Conservation (phyloP, 768 basidiomycete genomes). For the Crassisporium funariophilum region DNA sequence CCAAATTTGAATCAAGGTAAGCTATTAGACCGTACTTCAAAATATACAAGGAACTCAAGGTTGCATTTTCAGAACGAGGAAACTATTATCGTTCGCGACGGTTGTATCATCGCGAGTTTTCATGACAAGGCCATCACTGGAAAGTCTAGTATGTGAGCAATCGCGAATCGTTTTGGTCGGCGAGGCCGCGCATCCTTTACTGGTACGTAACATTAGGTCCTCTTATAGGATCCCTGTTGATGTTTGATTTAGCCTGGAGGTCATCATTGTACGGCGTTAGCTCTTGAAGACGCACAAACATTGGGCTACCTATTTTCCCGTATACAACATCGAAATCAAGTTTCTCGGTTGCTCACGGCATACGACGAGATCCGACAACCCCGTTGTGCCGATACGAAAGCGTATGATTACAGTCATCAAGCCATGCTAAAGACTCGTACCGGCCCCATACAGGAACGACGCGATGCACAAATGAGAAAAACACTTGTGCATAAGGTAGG, state of each 20-base stretch:
- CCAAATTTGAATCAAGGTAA: conserved; percentile 39
- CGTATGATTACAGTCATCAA: conserved; percentile 48
- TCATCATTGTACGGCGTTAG: conserved; percentile 51
- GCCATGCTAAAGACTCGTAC: conserved; percentile 43
- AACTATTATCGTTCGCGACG: conserved; percentile 33
- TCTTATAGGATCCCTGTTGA: background rate
- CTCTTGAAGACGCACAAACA: conserved; percentile 64
- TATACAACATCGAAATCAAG: conserved; percentile 46
- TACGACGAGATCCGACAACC: conserved; percentile 61
- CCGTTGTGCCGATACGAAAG: conserved; percentile 48
- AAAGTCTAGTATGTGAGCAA: conserved; percentile 50
- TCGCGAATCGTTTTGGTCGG: conserved; percentile 56
- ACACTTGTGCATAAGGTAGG: conserved; percentile 33
- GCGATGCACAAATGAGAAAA: conserved; percentile 44
- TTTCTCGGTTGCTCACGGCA: conserved; percentile 52
- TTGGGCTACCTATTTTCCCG: conserved; percentile 61
- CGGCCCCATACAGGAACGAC: conserved; percentile 44
- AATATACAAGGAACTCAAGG: background rate
- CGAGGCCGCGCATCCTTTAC: conserved; percentile 60
- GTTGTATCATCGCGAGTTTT: conserved; percentile 32
- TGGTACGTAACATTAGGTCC: conserved; percentile 32
- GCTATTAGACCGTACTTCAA: background rate
- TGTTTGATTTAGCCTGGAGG: conserved; percentile 49
- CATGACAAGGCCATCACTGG: conserved; percentile 33
- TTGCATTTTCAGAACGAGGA: conserved; percentile 28